Percentiles rank a stretch among this genome's conserved stretches.
Evolutionary conservation across 441 rosid genomes (phyloP).

Genomic region (Pelargonium fulgidum): DNA sequence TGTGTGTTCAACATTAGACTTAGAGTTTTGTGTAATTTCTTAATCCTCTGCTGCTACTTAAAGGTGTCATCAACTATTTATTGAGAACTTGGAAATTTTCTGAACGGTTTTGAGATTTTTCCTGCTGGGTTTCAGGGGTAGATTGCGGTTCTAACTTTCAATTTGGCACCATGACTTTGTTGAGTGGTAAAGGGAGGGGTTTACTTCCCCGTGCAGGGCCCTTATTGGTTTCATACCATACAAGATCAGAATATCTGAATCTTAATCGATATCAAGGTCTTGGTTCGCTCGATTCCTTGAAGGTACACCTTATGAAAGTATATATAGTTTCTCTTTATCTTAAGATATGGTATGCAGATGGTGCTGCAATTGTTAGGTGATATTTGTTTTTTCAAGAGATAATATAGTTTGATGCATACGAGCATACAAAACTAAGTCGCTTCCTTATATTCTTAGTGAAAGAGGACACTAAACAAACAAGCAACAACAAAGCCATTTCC

Average conservation of each 20-base stretch:
- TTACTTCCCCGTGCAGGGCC: slow-evolving; percentile 17
- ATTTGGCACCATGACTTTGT: slow-evolving; percentile 18
- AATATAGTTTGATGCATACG: background rate
- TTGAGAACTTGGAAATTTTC: slow-evolving; percentile 1
- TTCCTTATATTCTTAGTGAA: too few relatives aligned
- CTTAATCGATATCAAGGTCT: slow-evolving; percentile 24
- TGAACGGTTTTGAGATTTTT: background rate
- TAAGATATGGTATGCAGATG: background rate
- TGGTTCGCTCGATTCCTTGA: slow-evolving; percentile 39
- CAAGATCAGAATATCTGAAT: slow-evolving; percentile 25
- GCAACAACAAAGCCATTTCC: too few relatives aligned
- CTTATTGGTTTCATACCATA: slow-evolving; percentile 20
- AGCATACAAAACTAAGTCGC: background rate
- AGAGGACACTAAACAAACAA: background rate
- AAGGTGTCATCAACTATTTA: background rate
- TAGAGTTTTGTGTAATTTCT: too few relatives aligned
- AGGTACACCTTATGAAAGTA: slow-evolving; percentile 31
- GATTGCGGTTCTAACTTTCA: slow-evolving; percentile 1
- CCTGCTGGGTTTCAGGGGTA: background rate
- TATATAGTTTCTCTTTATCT: background rate
- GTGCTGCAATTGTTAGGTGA: slow-evolving; percentile 2
- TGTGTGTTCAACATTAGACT: too few relatives aligned
- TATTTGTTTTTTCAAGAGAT: background rate
- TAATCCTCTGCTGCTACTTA: too few relatives aligned
- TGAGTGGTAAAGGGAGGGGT: slow-evolving; percentile 6